phyloP scores from a whole-genome alignment of 805 yeast species.

The Torulaspora maleeae region DNA sequence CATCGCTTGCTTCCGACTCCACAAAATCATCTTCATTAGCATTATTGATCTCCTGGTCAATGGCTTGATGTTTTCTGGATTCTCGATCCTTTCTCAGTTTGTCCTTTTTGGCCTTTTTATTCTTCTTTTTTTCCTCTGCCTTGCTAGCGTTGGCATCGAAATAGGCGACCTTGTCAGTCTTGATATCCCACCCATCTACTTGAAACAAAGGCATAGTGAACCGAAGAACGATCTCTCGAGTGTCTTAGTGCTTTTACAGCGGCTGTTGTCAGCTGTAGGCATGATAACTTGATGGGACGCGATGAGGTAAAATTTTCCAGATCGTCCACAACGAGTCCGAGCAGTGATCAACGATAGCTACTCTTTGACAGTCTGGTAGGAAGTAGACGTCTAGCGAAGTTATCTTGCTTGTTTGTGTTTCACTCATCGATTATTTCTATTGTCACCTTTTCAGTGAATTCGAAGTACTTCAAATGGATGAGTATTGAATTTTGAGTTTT shows the following conservation, averaged over 20 bases:
- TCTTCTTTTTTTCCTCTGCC: constrained; percentile 27
- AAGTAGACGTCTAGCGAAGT: background rate
- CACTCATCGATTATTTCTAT: background rate
- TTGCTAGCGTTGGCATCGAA: constrained; percentile 38
- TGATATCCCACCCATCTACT: constrained; percentile 79
- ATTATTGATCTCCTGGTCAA: constrained; percentile 5
- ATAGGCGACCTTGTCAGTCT: constrained; percentile 47
- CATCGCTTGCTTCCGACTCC: background rate
- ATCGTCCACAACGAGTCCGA: background rate
- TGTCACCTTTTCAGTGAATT: background rate
- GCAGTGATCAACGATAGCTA: background rate
- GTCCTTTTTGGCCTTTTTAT: constrained; percentile 19
- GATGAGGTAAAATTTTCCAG: constrained; percentile 10
- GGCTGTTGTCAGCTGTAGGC: background rate
- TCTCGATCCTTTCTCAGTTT: constrained; percentile 16
- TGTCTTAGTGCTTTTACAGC: background rate
- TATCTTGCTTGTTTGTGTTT: background rate
- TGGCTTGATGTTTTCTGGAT: constrained; percentile 8
- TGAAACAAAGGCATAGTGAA: constrained; percentile 61
- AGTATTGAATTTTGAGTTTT: constrained; percentile 11
- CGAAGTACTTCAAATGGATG: constrained; percentile 16
- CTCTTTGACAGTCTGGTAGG: too few species aligned
- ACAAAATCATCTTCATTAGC: constrained; percentile 1
- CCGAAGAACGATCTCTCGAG: background rate
- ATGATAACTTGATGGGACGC: constrained; percentile 8